Evolutionary conservation across 2,329 filamentous ascomycete species (phyloP).

Genomic region (Hypoxylon sp.): DNA sequence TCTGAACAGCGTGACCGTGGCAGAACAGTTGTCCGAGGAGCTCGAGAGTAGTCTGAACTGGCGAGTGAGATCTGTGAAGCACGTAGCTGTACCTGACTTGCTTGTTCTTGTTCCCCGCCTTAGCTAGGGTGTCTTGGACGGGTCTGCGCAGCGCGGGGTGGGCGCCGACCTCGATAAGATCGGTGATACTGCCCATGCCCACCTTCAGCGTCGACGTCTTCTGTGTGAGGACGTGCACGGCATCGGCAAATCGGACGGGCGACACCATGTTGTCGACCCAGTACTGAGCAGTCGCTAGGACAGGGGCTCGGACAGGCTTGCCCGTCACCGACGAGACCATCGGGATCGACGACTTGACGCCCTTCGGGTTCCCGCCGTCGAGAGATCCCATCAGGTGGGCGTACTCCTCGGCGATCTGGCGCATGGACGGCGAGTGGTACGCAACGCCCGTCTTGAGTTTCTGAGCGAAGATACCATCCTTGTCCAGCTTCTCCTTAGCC

Average conservation of each 20-base stretch:
- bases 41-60: conserved; percentile 36
- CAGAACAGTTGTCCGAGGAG: conserved; percentile 40
- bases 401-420: conserved; percentile 38
- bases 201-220: conserved; percentile 38
- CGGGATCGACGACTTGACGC: conserved; percentile 26
- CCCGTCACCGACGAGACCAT: conserved; percentile 42
- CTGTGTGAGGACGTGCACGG: conserved; percentile 34
- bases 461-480: conserved; percentile 42
- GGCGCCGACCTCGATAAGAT: conserved; percentile 46
- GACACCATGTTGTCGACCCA: conserved; percentile 50
- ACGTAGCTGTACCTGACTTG: conserved; percentile 34
- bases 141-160: conserved; percentile 43
- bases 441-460: conserved; percentile 44
- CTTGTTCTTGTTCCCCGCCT: conserved; percentile 30
- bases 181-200: conserved; percentile 35
- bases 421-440: conserved; percentile 43
- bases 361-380: conserved; percentile 30
- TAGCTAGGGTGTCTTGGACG: conserved; percentile 39
- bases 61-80: conserved; percentile 31
- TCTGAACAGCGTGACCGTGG: conserved; percentile 36
- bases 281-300: conserved; percentile 32
- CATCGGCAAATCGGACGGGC: conserved; percentile 46
- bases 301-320: conserved; percentile 5
- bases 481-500: conserved; percentile 38
- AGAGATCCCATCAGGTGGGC: conserved; percentile 32